phyloP scores from a whole-genome alignment of 2,329 filamentous ascomycete species.

The Drechslerella dactyloides region DNA sequence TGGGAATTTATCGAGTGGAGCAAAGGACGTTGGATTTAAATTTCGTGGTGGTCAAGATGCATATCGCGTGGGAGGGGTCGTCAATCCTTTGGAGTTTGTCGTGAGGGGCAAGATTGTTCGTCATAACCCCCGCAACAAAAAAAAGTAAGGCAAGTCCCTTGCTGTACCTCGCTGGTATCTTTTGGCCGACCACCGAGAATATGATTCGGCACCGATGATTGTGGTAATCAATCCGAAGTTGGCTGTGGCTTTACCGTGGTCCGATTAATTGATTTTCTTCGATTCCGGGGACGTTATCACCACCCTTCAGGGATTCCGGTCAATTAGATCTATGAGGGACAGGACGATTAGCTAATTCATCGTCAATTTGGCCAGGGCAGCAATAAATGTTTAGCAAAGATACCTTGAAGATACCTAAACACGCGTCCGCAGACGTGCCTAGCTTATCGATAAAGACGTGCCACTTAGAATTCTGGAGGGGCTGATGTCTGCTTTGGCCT shows the following conservation, averaged over 20 bases:
- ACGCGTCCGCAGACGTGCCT: slow-evolving; percentile 9
- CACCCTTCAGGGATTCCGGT: neutral
- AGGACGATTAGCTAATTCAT: neutral
- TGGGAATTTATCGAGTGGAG: slow-evolving; percentile 10
- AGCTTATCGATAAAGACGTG: slow-evolving; percentile 49
- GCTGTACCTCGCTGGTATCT: slow-evolving; percentile 28
- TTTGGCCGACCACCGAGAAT: slow-evolving; percentile 11
- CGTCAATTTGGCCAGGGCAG: neutral
- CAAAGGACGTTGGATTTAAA: slow-evolving; percentile 46
- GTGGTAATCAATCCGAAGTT: slow-evolving; percentile 50
- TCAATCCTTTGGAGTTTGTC: slow-evolving; percentile 19
- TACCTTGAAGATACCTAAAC: slow-evolving; percentile 8
- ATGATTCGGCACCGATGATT: slow-evolving; percentile 10
- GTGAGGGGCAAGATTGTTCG: slow-evolving; percentile 40
- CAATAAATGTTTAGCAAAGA: neutral
- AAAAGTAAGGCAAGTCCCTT: neutral
- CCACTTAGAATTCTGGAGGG: slow-evolving; percentile 34
- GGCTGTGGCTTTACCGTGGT: slow-evolving; percentile 5
- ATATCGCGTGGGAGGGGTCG: slow-evolving; percentile 32
- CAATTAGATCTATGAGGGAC: neutral
- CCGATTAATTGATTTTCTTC: slow-evolving; percentile 1
- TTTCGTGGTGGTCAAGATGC: slow-evolving; percentile 29
- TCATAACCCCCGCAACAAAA: slow-evolving; percentile 14
- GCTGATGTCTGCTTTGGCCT: slow-evolving; percentile 18
- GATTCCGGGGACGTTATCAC: neutral